phyloP scores from a whole-genome alignment of 495 filamentous ascomycete species.

The Letharia columbiana region DNA sequence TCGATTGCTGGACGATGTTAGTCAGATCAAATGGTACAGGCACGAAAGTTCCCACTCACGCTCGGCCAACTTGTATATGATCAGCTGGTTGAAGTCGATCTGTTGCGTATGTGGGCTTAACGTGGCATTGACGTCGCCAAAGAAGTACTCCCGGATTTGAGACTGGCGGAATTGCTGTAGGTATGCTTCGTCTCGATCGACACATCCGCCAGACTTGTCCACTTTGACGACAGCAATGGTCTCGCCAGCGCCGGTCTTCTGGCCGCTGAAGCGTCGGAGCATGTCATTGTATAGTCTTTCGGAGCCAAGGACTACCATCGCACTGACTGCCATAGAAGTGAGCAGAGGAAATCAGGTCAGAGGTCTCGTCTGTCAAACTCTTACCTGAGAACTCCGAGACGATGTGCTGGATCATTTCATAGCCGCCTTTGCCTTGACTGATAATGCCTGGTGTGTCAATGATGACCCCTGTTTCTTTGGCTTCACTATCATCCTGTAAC shows the following conservation, averaged over 20 bases:
- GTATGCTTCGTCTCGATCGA: constrained; percentile 68
- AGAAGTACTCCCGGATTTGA: constrained; percentile 86
- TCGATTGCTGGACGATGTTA: constrained; percentile 27
- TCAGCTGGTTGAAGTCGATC: constrained; percentile 61
- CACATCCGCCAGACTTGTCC: constrained; percentile 81
- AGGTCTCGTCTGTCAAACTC: constrained; percentile 17
- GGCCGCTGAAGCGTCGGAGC: constrained; percentile 58
- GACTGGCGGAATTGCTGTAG: constrained; percentile 61
- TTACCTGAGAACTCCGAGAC: constrained; percentile 76
- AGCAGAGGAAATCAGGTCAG: background rate
- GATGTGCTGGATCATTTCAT: constrained; percentile 73
- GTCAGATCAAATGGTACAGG: background rate
- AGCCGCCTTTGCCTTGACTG: constrained; percentile 51
- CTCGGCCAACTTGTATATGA: constrained; percentile 56
- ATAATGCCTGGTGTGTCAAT: constrained; percentile 76
- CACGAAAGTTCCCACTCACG: constrained; percentile 29
- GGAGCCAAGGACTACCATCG: constrained; percentile 76
- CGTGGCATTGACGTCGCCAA: constrained; percentile 66
- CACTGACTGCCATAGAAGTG: constrained; percentile 47
- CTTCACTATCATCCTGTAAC: constrained; percentile 65
- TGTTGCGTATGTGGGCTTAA: constrained; percentile 79
- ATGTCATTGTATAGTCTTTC: constrained; percentile 74
- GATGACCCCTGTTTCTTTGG: constrained; percentile 65
- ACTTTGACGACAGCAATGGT: constrained; percentile 66
- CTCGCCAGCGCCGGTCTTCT: constrained; percentile 53